Evolutionary conservation across 2,329 filamentous ascomycete species (phyloP).

Genomic region (Apiospora arundinis): DNA sequence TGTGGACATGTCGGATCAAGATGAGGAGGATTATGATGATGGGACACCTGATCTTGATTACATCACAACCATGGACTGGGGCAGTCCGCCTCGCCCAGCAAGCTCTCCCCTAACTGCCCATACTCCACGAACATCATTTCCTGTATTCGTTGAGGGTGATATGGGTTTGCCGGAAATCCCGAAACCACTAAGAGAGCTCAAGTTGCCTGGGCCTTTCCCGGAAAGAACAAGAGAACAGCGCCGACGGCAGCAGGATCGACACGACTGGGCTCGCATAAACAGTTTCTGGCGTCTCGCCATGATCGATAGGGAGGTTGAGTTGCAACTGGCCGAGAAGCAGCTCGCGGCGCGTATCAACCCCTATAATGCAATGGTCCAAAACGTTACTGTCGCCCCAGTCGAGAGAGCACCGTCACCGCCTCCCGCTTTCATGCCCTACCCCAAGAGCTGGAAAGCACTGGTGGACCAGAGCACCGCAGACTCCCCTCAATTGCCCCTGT

Average conservation of each 20-base stretch:
- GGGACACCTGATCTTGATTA: background rate
- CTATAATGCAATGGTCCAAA: background rate
- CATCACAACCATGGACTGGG: background rate
- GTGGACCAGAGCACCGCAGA: background rate
- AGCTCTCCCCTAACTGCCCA: background rate
- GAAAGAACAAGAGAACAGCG: background rate
- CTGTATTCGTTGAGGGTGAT: background rate
- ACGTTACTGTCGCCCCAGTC: background rate
- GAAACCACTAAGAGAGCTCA: background rate
- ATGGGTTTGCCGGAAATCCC: background rate
- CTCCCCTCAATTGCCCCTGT: background rate
- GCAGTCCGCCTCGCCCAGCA: background rate
- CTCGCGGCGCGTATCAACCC: background rate
- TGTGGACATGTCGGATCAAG: background rate
- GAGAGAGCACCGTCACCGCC: slow-evolving; percentile 18
- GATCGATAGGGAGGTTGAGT: background rate
- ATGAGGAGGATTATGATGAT: background rate
- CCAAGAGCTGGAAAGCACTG: background rate
- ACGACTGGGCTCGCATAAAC: background rate
- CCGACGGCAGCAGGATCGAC: too few relatives aligned
- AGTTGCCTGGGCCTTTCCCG: background rate
- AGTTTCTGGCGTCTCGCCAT: background rate
- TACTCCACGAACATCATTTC: background rate
- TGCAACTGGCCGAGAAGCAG: background rate
- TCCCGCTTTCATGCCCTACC: background rate